These are phyloP conservation scores for Excoecaria agallocha DNA, from an alignment of 345 rosid genomes.

Conservation along the genomic window DNA sequence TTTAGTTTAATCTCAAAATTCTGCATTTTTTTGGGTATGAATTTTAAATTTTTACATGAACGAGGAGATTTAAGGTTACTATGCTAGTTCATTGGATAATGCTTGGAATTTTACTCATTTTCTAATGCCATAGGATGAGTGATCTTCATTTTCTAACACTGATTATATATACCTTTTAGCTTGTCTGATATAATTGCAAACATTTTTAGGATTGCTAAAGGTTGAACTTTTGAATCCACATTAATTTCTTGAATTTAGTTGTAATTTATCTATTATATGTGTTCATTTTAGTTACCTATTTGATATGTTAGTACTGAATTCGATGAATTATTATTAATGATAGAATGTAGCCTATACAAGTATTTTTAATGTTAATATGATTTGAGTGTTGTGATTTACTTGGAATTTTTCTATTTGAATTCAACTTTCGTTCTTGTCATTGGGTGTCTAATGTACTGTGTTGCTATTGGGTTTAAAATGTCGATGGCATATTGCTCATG, in stretches of 20 bases:
- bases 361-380: too few relatives aligned
- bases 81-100: slow-evolving; percentile 14
- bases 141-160: not conserved
- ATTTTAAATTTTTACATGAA: slow-evolving; percentile 17
- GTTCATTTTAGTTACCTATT: not conserved
- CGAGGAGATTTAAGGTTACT: slow-evolving; percentile 23
- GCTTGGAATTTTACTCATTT: slow-evolving; percentile 11
- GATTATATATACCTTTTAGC: not conserved
- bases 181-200: not conserved
- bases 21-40: not conserved
- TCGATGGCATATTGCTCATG: not conserved
- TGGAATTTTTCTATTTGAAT: not conserved
- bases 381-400: not conserved
- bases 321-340: not conserved
- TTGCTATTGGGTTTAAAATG: not conserved
- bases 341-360: not conserved
- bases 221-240: too few relatives aligned
- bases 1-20: slow-evolving; percentile 11
- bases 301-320: not conserved
- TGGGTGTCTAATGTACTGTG: not conserved
- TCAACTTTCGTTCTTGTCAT: not conserved
- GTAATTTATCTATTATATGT: not conserved
- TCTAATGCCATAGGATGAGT: not conserved
- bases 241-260: too few relatives aligned
- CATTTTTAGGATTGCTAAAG: not conserved